Evolutionary conservation across 1,284 basidiomycete genomes (phyloP).

Genomic region (Pascua sp.): DNA sequence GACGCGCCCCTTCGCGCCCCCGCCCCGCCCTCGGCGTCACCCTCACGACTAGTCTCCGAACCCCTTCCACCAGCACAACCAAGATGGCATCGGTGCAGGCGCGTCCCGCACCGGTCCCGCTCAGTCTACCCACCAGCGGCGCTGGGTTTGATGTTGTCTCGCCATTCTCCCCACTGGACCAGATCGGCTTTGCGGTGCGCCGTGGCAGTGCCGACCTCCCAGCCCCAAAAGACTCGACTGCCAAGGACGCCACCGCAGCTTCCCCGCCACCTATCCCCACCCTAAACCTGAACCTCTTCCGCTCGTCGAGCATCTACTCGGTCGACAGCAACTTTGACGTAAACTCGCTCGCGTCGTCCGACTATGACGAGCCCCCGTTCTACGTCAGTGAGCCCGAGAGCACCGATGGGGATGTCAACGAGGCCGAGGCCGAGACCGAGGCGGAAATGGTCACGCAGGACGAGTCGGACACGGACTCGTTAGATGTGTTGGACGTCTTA

Average conservation of each 20-base stretch:
- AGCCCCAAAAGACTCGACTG: background rate
- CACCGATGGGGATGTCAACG: background rate
- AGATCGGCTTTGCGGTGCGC: constrained; percentile 13
- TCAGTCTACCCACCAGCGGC: no score
- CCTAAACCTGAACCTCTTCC: constrained; percentile 42
- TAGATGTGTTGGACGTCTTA: background rate
- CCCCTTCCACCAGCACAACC: no score
- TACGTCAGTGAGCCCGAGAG: background rate
- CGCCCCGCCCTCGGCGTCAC: no score
- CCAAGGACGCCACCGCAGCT: background rate
- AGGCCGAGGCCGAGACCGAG: background rate
- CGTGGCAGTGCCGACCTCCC: background rate
- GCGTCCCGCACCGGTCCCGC: no score
- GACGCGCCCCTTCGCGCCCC: no score
- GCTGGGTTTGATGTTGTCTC: background rate
- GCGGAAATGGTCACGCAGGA: constrained; percentile 4
- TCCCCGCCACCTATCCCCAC: constrained; percentile 31
- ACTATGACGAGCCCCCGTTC: background rate
- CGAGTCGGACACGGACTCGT: background rate
- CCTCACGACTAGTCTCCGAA: no score
- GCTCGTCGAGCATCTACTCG: constrained; percentile 37
- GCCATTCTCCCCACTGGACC: constrained; percentile 16
- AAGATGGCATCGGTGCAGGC: no score
- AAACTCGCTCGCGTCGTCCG: constrained; percentile 1
- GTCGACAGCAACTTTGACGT: constrained; percentile 23